Conservation (phyloP, 148 eudicot species). For the Talinum fruticosum region DNA sequence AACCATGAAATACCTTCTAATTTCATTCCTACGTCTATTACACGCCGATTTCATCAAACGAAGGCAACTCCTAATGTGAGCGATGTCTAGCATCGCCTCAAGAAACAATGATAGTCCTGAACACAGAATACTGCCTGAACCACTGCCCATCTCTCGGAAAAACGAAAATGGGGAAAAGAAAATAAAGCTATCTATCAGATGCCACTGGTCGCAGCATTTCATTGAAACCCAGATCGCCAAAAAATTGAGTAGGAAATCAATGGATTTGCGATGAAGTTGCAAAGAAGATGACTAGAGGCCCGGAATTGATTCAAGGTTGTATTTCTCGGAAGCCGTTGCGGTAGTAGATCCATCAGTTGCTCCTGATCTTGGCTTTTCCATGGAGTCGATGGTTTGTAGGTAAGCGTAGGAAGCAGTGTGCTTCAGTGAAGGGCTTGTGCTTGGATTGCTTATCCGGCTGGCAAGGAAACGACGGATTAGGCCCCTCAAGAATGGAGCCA, state of each 20-base stretch:
- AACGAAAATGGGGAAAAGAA: not conserved
- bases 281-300: constrained; percentile 50
- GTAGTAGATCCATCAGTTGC: constrained; percentile 39
- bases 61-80: not conserved
- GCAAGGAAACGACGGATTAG: constrained; percentile 88
- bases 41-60: not conserved
- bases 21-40: no score
- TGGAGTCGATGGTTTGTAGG: constrained; percentile 55
- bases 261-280: not conserved
- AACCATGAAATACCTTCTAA: no score
- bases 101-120: not conserved
- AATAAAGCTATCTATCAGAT: not conserved
- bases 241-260: constrained; percentile 18
- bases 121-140: not conserved
- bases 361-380: constrained; percentile 44
- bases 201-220: not conserved
- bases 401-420: constrained; percentile 63
- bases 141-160: not conserved
- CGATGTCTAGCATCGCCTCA: not conserved
- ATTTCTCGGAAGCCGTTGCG: constrained; percentile 45
- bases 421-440: constrained; percentile 40
- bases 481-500: constrained; percentile 90
- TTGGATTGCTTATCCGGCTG: constrained; percentile 79
- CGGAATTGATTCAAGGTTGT: constrained; percentile 82
- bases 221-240: not conserved